Conservation (phyloP, 2,329 filamentous ascomycete genomes). For the Cercospora sp. region DNA sequence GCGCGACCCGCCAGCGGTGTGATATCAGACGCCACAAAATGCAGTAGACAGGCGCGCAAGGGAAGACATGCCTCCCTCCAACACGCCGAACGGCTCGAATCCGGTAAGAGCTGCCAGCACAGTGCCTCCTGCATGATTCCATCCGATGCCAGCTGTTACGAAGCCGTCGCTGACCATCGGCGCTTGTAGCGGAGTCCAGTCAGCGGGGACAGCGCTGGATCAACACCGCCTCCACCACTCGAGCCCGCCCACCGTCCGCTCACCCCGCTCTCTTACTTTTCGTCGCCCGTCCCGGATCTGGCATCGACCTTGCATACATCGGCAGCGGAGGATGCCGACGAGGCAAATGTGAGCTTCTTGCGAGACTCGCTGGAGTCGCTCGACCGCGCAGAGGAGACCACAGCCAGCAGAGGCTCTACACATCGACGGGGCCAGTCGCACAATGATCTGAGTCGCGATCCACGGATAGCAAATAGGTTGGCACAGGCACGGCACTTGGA, state of each 20-base stretch:
- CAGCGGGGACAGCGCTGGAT: not conserved
- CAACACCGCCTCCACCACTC: constrained; percentile 11
- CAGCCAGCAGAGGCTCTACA: not conserved
- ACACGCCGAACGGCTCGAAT: constrained; percentile 3
- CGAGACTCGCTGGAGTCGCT: constrained; percentile 45
- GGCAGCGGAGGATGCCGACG: constrained; percentile 40
- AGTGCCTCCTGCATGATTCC: not conserved
- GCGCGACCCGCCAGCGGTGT: not conserved
- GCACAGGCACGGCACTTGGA: constrained; percentile 1
- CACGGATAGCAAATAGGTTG: constrained; percentile 20
- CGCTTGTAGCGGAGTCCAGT: not conserved
- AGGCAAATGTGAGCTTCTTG: constrained; percentile 56
- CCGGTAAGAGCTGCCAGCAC: constrained; percentile 3
- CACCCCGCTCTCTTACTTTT: constrained; percentile 47
- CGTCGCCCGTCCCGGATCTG: constrained; percentile 54
- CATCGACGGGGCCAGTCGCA: constrained; percentile 14
- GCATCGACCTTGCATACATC: constrained; percentile 52
- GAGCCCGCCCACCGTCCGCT: constrained; percentile 29
- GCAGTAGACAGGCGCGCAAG: not conserved
- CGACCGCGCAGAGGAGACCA: constrained; percentile 20
- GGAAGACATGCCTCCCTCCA: constrained; percentile 6
- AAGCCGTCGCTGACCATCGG: not conserved
- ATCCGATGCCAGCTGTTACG: not conserved
- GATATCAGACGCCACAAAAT: not conserved
- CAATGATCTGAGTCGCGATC: constrained; percentile 30